These are phyloP conservation scores for Aureobasidium sp. DNA, from an alignment of 2,329 filamentous ascomycete genomes.

Conservation along the genomic window DNA sequence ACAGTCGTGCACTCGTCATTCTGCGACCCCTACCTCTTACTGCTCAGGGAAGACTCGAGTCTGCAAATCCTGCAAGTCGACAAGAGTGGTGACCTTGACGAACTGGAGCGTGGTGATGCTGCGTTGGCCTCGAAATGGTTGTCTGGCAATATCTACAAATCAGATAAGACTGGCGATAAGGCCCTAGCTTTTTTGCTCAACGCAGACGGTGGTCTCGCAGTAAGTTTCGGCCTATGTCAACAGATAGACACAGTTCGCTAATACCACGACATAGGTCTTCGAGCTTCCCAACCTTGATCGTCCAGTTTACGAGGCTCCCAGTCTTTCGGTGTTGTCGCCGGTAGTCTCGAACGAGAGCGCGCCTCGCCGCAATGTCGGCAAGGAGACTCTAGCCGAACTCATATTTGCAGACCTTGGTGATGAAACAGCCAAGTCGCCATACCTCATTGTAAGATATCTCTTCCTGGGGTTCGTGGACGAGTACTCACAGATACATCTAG, in stretches of 20 bases:
- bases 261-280: conserved; percentile 51
- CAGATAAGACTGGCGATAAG: conserved; percentile 44
- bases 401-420: conserved; percentile 81
- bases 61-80: conserved; percentile 73
- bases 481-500: conserved; percentile 33
- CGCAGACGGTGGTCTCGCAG: conserved; percentile 63
- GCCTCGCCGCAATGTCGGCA: conserved; percentile 59
- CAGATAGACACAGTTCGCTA: neutral
- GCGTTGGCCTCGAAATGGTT: conserved; percentile 63
- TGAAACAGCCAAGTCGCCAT: conserved; percentile 57
- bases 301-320: conserved; percentile 66
- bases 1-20: conserved; percentile 74
- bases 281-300: conserved; percentile 63
- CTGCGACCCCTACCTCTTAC: conserved; percentile 73
- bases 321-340: conserved; percentile 68
- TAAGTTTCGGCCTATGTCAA: conserved; percentile 37
- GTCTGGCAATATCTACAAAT: conserved; percentile 74
- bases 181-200: conserved; percentile 71
- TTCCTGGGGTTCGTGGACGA: neutral
- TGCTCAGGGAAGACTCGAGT: conserved; percentile 76
- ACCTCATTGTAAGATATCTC: conserved; percentile 62
- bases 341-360: conserved; percentile 64
- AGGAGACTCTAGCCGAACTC: conserved; percentile 69
- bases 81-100: conserved; percentile 74
- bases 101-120: conserved; percentile 58